Conservation (phyloP, 2,329 filamentous ascomycete genomes). For the Neofusicoccum umdonicola region DNA sequence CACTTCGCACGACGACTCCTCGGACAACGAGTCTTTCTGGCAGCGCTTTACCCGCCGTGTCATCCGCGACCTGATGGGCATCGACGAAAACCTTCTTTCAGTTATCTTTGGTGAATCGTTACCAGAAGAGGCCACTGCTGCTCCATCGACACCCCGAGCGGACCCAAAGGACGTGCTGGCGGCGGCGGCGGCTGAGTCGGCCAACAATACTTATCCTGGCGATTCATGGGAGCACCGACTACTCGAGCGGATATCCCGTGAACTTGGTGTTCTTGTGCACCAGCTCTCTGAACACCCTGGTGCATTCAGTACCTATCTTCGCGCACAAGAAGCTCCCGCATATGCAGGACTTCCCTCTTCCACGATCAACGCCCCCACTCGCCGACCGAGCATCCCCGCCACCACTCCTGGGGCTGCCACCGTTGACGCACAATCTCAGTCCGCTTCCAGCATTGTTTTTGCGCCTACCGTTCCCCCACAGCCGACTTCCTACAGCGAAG, state of each 20-base stretch:
- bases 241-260: slow-evolving; percentile 78
- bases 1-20: slow-evolving; percentile 38
- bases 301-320: slow-evolving; percentile 79
- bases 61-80: slow-evolving; percentile 83
- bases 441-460: slow-evolving; percentile 44
- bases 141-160: neutral
- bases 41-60: slow-evolving; percentile 79
- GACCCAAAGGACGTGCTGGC: slow-evolving; percentile 23
- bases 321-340: slow-evolving; percentile 58
- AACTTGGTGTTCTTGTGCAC: slow-evolving; percentile 79
- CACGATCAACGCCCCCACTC: slow-evolving; percentile 17
- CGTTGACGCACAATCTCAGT: slow-evolving; percentile 18
- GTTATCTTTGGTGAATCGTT: slow-evolving; percentile 83
- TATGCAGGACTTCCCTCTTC: slow-evolving; percentile 67
- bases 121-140: slow-evolving; percentile 43
- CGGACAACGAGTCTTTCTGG: slow-evolving; percentile 69
- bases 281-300: slow-evolving; percentile 83
- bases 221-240: slow-evolving; percentile 71
- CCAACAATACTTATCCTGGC: slow-evolving; percentile 28
- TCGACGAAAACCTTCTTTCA: slow-evolving; percentile 80
- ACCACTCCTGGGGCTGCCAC: slow-evolving; percentile 24
- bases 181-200: slow-evolving; percentile 29
- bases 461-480: slow-evolving; percentile 45
- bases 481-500: slow-evolving; percentile 43
- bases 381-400: slow-evolving; percentile 20